phyloP scores from a whole-genome alignment of 2,329 filamentous ascomycete genomes.

The Cercospora sp. region DNA sequence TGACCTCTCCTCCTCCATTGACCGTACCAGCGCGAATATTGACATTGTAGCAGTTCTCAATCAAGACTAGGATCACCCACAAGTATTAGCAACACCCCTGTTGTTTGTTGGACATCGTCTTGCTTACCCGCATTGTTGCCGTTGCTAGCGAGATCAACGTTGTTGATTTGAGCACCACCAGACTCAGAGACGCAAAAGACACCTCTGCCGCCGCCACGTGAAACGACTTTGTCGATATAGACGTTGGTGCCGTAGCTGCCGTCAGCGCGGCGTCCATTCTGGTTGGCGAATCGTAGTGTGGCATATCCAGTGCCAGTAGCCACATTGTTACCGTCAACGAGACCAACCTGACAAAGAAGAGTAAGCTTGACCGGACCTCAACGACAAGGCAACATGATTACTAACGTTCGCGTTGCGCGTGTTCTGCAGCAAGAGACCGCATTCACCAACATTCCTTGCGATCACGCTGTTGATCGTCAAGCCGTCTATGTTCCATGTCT shows the following conservation, averaged over 20 bases:
- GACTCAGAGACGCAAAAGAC: conserved; percentile 60
- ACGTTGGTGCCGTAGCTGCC: conserved; percentile 57
- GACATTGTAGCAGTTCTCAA: conserved; percentile 62
- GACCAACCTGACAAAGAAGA: conserved; percentile 44
- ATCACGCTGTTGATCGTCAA: conserved; percentile 55
- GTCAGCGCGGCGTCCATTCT: conserved; percentile 53
- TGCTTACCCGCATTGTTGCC: conserved; percentile 51
- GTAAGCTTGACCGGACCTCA: neutral
- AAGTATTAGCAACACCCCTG: conserved; percentile 40
- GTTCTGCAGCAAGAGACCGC: conserved; percentile 57
- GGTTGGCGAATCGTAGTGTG: conserved; percentile 59
- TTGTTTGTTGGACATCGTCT: neutral
- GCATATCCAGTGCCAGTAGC: conserved; percentile 56
- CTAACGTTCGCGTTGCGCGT: conserved; percentile 49
- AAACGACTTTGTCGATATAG: conserved; percentile 55
- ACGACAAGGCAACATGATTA: too few species aligned
- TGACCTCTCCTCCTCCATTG: conserved; percentile 57
- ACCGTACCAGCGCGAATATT: conserved; percentile 54
- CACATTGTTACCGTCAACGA: conserved; percentile 59
- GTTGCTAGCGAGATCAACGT: conserved; percentile 54
- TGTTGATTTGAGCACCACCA: conserved; percentile 54
- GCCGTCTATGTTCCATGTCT: conserved; percentile 61
- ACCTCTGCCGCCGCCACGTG: conserved; percentile 58
- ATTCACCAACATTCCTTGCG: conserved; percentile 57
- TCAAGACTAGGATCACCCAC: conserved; percentile 43